phyloP scores from a whole-genome alignment of 2,329 filamentous ascomycete genomes.

The Penicillium crustosum region DNA sequence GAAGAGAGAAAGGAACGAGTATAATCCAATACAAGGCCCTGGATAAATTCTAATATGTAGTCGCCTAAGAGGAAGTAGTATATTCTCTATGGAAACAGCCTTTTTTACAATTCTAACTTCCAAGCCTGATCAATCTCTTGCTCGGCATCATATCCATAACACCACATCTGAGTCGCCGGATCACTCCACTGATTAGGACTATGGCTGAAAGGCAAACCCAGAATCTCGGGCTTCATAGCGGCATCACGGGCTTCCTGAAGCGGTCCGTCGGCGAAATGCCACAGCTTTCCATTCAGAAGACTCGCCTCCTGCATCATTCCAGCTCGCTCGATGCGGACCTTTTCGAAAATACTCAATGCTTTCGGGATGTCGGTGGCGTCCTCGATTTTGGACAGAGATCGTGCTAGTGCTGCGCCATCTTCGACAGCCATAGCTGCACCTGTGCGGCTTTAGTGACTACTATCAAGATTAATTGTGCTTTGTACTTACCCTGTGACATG shows the following conservation, averaged over 20 bases:
- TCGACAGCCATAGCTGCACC: slow-evolving; percentile 49
- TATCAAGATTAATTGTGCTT: no score
- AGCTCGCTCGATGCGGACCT: slow-evolving; percentile 36
- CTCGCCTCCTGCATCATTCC: slow-evolving; percentile 48
- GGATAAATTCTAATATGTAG: no score
- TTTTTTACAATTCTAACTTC: slow-evolving; percentile 1
- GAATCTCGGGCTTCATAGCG: slow-evolving; percentile 45
- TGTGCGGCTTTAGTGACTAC: not conserved
- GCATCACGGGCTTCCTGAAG: slow-evolving; percentile 45
- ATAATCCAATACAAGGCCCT: not conserved
- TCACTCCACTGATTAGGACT: slow-evolving; percentile 54
- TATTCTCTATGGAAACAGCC: not conserved
- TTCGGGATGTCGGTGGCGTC: slow-evolving; percentile 27
- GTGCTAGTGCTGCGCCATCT: slow-evolving; percentile 44
- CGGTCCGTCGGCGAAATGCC: slow-evolving; percentile 50
- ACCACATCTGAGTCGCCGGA: slow-evolving; percentile 49
- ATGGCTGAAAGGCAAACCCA: slow-evolving; percentile 36
- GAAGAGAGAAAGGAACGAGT: not conserved
- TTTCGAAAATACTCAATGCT: slow-evolving; percentile 42
- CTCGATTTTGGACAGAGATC: slow-evolving; percentile 30
- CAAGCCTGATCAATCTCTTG: slow-evolving; percentile 36
- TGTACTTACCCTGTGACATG: slow-evolving; percentile 37
- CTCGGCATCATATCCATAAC: slow-evolving; percentile 52
- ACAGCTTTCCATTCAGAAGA: slow-evolving; percentile 49
- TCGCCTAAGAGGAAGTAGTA: not conserved